A percentile compares a stretch with the other conserved stretches of the same genome.
phyloP scores from a whole-genome alignment of 2,329 filamentous ascomycete species.

The Graphilbum ipis-grandicollis region DNA sequence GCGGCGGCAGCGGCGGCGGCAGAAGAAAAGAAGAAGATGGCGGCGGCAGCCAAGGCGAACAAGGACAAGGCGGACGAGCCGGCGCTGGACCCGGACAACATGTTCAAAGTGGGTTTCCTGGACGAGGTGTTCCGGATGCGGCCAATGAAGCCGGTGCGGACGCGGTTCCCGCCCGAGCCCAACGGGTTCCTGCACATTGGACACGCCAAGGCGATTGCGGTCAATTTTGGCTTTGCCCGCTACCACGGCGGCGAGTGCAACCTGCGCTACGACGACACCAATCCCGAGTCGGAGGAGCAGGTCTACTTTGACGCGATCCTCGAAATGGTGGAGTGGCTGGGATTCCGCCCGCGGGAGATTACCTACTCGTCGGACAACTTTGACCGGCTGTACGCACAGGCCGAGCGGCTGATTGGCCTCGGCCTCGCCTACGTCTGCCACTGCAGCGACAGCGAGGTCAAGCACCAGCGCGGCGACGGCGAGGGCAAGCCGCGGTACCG shows the following conservation, averaged over 20 bases:
- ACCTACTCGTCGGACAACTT: constrained; percentile 90
- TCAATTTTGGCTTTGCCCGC: constrained; percentile 90
- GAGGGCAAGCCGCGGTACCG: constrained; percentile 52
- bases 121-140: constrained; percentile 53
- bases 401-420: constrained; percentile 62
- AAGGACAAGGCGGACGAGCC: constrained; percentile 31
- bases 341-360: constrained; percentile 59
- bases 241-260: constrained; percentile 53
- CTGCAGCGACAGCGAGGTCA: constrained; percentile 68
- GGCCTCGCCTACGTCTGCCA: constrained; percentile 73
- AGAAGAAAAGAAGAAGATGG: constrained; percentile 11
- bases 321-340: constrained; percentile 72
- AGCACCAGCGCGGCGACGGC: constrained; percentile 69
- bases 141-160: constrained; percentile 43
- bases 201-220: constrained; percentile 85
- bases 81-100: constrained; percentile 35
- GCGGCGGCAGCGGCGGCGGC: constrained; percentile 12
- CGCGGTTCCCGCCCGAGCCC: constrained; percentile 70
- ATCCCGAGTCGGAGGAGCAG: constrained; percentile 84
- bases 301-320: constrained; percentile 78
- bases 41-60: constrained; percentile 12
- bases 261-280: constrained; percentile 57
- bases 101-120: constrained; percentile 70
- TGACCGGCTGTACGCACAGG: constrained; percentile 69
- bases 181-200: constrained; percentile 91